A percentile compares a stretch with the other conserved stretches of the same genome.
Evolutionary conservation across 805 yeast genomes (phyloP).

Genomic region (Lipomyces yamanashiensis): DNA sequence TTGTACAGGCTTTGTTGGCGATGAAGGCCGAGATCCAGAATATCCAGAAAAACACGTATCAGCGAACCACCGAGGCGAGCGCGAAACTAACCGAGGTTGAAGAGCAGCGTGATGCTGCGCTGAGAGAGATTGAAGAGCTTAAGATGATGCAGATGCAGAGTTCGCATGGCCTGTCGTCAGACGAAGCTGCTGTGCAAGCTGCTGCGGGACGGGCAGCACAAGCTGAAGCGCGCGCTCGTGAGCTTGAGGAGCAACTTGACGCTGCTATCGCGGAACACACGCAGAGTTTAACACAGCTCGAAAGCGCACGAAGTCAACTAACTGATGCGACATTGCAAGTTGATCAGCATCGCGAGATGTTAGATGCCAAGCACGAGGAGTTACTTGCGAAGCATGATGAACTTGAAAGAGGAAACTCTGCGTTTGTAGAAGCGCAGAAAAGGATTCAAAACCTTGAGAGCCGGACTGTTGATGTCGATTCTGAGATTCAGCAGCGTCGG

Average conservation of each 20-base stretch:
- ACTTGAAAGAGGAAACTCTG: neutral
- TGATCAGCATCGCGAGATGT: conserved; percentile 4
- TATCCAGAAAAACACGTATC: conserved; percentile 21
- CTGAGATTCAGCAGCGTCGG: conserved; percentile 38
- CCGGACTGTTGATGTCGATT: conserved; percentile 25
- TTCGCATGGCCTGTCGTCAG: neutral
- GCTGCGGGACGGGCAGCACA: neutral
- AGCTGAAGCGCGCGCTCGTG: conserved; percentile 1
- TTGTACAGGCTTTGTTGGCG: conserved; percentile 32
- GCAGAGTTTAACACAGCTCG: conserved; percentile 8
- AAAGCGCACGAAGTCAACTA: conserved; percentile 3
- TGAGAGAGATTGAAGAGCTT: conserved; percentile 12
- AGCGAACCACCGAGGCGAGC: conserved; percentile 28
- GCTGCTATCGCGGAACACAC: neutral
- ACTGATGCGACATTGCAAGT: conserved; percentile 8
- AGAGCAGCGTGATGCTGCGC: conserved; percentile 23
- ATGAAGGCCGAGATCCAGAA: conserved; percentile 36
- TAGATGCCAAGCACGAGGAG: conserved; percentile 32
- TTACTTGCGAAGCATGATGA: conserved; percentile 18
- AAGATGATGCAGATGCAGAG: neutral
- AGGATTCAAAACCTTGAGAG: conserved; percentile 16
- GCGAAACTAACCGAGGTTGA: conserved; percentile 22
- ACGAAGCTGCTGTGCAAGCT: neutral
- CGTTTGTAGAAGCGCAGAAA: neutral
- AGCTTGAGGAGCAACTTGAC: neutral